phyloP scores from a whole-genome alignment of 2,329 filamentous ascomycete species.

The Botrytis pseudocinerea region DNA sequence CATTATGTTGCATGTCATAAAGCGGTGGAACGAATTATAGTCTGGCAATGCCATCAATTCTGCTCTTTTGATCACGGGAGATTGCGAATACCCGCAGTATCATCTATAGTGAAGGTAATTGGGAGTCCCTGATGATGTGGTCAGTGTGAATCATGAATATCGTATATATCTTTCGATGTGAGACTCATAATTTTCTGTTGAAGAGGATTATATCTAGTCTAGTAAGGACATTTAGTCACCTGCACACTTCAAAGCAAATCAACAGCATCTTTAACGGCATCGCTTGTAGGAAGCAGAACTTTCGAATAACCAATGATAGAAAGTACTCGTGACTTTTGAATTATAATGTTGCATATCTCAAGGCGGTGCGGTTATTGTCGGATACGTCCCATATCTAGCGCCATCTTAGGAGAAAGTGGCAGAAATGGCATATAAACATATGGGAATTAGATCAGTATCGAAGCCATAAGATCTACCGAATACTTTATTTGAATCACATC shows the following conservation, averaged over 20 bases:
- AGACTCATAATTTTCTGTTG: neutral
- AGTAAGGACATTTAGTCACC: neutral
- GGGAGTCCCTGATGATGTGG: too few relatives aligned
- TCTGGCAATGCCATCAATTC: neutral
- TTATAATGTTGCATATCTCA: neutral
- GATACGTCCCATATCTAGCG: neutral
- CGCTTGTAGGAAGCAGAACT: neutral
- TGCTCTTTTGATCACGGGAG: neutral
- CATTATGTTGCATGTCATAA: neutral
- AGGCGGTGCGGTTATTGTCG: neutral
- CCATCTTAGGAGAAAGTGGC: neutral
- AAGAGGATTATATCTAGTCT: neutral
- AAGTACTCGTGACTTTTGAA: neutral
- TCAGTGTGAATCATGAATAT: too few relatives aligned
- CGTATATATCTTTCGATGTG: too few relatives aligned
- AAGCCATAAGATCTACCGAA: neutral
- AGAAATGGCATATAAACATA: neutral
- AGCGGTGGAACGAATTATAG: neutral
- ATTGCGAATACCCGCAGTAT: neutral
- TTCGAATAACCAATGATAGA: neutral
- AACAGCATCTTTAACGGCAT: neutral
- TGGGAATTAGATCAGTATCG: neutral
- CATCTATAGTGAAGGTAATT: neutral
- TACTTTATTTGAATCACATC: neutral
- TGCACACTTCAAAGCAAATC: neutral